Base-by-base conservation (phyloP, 768 basidiomycete species). In the Rhizopogon vulgaris region DNA sequence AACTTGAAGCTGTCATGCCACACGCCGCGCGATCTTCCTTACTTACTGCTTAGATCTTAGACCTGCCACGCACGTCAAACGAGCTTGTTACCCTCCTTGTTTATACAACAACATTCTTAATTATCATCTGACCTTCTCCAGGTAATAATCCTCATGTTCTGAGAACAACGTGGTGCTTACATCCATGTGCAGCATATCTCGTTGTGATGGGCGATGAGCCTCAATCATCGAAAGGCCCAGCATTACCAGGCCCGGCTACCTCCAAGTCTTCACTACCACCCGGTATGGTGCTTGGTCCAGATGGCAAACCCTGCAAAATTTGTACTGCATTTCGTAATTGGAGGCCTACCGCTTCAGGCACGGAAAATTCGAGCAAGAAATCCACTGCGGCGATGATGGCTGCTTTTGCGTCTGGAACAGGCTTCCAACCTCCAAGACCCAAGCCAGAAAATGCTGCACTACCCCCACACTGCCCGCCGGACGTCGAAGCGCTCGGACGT, bases 271-370 rank as follows among this genome's bases (percentile, higher is more conserved):
- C 68, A n/a, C 62, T 87, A 27, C 87, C 89, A 1, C 87, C 90
- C 6, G 92, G 91, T 2, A 84, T 92, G 77, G 80, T 94, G 51
- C 71, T 98, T 58, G 94, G 90, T 1, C 88, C 91, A 11, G 91
- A 97, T 57, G 94, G 95, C 17, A 96, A 94, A 67, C 92, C 90
- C 1, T 97, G 95, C 77, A 95, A 92, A 71, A 83, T 90, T 27
- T 94, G 93, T 61, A 88, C 83, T 38, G 84, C 87, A 28, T 90
- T 89, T 68, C 81, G 85, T 24, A 71, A 80, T 60, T 90, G 84
- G 83, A 78, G 75, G 43, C 79, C 80, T 6, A 63, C 51, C 46
- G 49, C 67, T 25, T 67, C 71, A 14, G 65, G 71, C 27, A 69
- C 59, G 34, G 39, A 56, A 22, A 38, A 45, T 30, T 41, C 45